Base-by-base conservation (phyloP, 2,329 filamentous ascomycete species). In the Cephalotrichum gorgonifer region DNA sequence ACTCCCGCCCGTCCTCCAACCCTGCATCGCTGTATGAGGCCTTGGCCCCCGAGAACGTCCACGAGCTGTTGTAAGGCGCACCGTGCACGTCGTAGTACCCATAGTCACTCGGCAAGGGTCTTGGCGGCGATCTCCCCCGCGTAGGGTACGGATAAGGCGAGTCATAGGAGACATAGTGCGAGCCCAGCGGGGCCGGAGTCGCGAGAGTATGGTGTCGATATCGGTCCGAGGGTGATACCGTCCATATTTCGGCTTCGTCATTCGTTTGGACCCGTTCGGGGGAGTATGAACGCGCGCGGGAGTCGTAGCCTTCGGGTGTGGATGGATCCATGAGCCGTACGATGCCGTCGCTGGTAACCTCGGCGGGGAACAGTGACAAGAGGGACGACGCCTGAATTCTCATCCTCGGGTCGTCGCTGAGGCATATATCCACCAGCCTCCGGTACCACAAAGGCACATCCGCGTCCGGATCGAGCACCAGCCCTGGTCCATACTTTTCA, bases 361-460 rank as follows among this genome's bases (percentile, higher is more conserved):
- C 47, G 1, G 48, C 51, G 14, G 88, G 87, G 53, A 95, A 93
- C 55, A 81, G 69, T 1, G 66, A 63, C 14, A 95, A 70, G 14
- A 97, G 73, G 25, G 83, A 75, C 44, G 81, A 79, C 3, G 93
- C 91, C 46, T 88, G 81, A 11, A 81, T 69, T 46, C 93, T 79
- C 49, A 79, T 70, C 50, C 85, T 80, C 6, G 93, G 91, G 51
- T 82, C 75, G 26, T 83, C 75, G 54, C 79, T 85, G 47, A 97
- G 72, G 61, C 91, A 97, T 15, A 81, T 81, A 48, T 82, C 76
- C 33, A 95, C 81, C 44, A 95, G 73, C 15, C 78, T 73, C 52
- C 81, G 79, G 64, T 87, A 97, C 75, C 90, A 97, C 12, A 74
- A 71, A 0, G 93, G 93, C 8, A 94, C 75, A 25, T 83, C 72